These are phyloP conservation scores for Camptophora hylomeconis DNA, from an alignment of 2,329 filamentous ascomycete species.

Conservation along the genomic window DNA sequence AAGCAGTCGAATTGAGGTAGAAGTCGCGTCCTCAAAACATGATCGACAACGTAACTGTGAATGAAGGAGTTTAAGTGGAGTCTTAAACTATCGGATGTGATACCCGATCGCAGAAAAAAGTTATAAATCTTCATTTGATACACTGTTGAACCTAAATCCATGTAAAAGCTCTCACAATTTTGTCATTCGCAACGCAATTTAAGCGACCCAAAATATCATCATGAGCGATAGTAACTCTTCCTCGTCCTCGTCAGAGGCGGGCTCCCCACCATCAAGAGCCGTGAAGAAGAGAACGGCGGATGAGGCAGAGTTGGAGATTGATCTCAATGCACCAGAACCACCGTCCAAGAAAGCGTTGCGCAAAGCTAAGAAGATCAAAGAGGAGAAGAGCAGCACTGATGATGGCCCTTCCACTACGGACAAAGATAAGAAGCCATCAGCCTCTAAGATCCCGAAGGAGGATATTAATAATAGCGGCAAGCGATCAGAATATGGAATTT, in stretches of 20 bases:
- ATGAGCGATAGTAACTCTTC: too few species aligned
- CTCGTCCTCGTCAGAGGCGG: not conserved
- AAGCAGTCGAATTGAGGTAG: too few species aligned
- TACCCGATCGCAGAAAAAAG: too few species aligned
- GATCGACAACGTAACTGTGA: too few species aligned
- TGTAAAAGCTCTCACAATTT: too few species aligned
- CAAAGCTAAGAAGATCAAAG: slow-evolving; percentile 61
- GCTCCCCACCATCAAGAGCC: slow-evolving; percentile 2
- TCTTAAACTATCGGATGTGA: too few species aligned
- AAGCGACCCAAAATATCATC: too few species aligned
- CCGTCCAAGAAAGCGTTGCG: slow-evolving; percentile 89
- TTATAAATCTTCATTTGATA: too few species aligned
- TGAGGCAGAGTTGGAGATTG: slow-evolving; percentile 63
- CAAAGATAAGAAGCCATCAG: not conserved
- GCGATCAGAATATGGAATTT: slow-evolving; percentile 73
- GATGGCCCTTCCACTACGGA: slow-evolving; percentile 4
- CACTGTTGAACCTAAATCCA: too few species aligned
- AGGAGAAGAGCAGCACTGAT: slow-evolving; percentile 5
- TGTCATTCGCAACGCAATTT: too few species aligned
- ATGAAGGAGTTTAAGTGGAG: too few species aligned
- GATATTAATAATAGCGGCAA: slow-evolving; percentile 26
- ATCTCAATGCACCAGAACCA: slow-evolving; percentile 78
- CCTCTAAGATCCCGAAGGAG: slow-evolving; percentile 19
- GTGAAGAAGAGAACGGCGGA: slow-evolving; percentile 15
- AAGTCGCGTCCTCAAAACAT: too few species aligned